These are phyloP conservation scores for Nemania sp. DNA, from an alignment of 2,329 filamentous ascomycete species.

Conservation along the genomic window DNA sequence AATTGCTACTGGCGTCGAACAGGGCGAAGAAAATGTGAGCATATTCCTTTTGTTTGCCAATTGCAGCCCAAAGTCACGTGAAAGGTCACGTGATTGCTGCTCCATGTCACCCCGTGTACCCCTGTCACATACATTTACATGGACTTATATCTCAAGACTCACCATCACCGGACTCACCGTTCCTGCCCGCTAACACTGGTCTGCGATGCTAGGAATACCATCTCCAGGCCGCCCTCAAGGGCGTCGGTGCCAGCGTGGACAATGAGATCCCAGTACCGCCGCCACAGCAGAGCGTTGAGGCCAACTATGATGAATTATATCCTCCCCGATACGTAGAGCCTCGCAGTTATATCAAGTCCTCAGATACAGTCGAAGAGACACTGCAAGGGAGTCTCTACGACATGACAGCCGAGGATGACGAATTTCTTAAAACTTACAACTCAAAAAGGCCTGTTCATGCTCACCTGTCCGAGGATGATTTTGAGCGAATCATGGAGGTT, in stretches of 20 bases:
- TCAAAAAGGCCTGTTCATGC: constrained; percentile 66
- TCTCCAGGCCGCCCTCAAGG: constrained; percentile 78
- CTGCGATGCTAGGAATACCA: constrained; percentile 76
- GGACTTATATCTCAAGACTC: too few relatives aligned
- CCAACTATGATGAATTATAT: constrained; percentile 91
- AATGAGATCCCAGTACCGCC: constrained; percentile 70
- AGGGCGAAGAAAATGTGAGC: constrained; percentile 96
- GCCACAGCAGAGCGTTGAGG: constrained; percentile 60
- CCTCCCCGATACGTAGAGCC: constrained; percentile 79
- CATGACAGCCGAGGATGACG: constrained; percentile 89
- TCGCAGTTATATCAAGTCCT: constrained; percentile 94
- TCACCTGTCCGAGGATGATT: constrained; percentile 84
- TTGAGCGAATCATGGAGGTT: constrained; percentile 92
- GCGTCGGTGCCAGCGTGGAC: constrained; percentile 58
- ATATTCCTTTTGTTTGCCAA: constrained; percentile 38
- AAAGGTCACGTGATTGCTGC: constrained; percentile 47
- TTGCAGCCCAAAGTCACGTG: constrained; percentile 54
- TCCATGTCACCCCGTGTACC: constrained; percentile 6
- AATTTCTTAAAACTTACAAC: constrained; percentile 84
- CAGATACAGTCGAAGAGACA: constrained; percentile 96
- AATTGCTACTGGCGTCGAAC: constrained; percentile 96
- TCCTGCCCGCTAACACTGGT: constrained; percentile 10
- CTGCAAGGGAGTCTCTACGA: constrained; percentile 83
- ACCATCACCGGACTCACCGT: constrained; percentile 21
- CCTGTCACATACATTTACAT: neutral